Conservation (phyloP, 2,329 filamentous ascomycete genomes). For the Venturia aucupariae region DNA sequence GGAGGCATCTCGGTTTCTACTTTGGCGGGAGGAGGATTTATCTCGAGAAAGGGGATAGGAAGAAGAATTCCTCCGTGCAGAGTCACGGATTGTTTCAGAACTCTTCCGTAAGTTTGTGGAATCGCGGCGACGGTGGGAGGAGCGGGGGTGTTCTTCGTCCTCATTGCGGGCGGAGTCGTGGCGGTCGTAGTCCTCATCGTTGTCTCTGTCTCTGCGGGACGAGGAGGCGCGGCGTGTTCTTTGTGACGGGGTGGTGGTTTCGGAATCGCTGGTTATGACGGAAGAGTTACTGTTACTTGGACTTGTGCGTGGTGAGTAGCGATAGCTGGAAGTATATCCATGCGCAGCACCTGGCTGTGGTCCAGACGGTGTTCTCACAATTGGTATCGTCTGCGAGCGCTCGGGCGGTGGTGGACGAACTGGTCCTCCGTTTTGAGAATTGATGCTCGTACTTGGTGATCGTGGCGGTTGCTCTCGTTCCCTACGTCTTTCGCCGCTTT, state of each 20-base stretch:
- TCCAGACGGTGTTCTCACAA: neutral
- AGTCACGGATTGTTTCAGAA: neutral
- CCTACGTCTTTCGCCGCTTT: neutral
- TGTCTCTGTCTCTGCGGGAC: neutral
- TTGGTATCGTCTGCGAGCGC: neutral
- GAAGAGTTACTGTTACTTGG: neutral
- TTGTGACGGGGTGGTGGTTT: neutral
- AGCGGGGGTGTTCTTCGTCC: neutral
- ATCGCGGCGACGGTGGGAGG: neutral
- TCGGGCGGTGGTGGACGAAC: neutral
- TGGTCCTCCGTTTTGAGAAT: neutral
- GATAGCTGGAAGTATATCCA: neutral
- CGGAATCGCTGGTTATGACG: neutral
- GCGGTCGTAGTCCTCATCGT: neutral
- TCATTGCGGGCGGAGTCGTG: neutral
- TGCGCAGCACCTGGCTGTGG: neutral
- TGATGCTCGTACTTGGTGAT: neutral
- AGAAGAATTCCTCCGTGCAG: neutral
- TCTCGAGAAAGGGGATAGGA: neutral
- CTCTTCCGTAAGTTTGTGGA: neutral
- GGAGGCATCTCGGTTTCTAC: neutral
- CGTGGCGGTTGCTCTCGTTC: neutral
- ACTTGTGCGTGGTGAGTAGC: neutral
- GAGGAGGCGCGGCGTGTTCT: neutral
- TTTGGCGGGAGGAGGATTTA: neutral